Conservation (phyloP, 768 basidiomycete species). For the Phylloporus arenicola region DNA sequence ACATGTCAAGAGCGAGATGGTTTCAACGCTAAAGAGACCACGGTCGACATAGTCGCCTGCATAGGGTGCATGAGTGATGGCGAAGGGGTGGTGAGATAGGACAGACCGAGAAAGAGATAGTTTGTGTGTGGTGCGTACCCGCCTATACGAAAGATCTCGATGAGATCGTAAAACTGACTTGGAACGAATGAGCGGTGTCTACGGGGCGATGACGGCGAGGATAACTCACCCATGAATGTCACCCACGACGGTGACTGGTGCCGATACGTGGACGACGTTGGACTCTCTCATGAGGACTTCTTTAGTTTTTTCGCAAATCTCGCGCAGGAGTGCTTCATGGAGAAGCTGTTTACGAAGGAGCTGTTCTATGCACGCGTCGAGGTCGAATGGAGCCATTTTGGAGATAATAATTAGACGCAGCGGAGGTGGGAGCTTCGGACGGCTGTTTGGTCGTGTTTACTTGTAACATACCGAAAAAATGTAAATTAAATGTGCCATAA, state of each 20-base stretch:
- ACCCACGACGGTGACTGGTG: constrained; percentile 97
- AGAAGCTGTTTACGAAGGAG: constrained; percentile 88
- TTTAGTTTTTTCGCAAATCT: constrained; percentile 99
- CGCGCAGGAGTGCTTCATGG: constrained; percentile 88
- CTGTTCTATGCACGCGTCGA: constrained; percentile 93
- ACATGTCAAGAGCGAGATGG: constrained; percentile 94
- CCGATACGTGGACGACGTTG: constrained; percentile 95
- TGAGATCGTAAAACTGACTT: constrained; percentile 99
- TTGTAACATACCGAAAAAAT: constrained; percentile 6
- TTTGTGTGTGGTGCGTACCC: constrained; percentile 96
- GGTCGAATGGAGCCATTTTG: constrained; percentile 67
- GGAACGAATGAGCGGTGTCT: constrained; percentile 34
- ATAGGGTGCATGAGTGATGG: constrained; percentile 5
- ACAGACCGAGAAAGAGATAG: constrained; percentile 93
- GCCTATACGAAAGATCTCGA: constrained; percentile 98
- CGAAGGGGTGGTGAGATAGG: not conserved
- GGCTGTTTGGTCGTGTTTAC: constrained; percentile 20
- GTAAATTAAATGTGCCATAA: not conserved
- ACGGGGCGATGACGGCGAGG: constrained; percentile 3
- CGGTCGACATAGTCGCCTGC: constrained; percentile 98
- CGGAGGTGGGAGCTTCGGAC: constrained; percentile 5
- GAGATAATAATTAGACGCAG: constrained; percentile 3
- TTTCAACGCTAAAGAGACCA: constrained; percentile 96
- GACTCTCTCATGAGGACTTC: constrained; percentile 98
- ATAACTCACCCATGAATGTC: constrained; percentile 94